A percentile compares a stretch with the other conserved stretches of the same genome.
Evolutionary conservation across 2,329 filamentous ascomycete genomes (phyloP).

Genomic region (Exophiala aquamarina): DNA sequence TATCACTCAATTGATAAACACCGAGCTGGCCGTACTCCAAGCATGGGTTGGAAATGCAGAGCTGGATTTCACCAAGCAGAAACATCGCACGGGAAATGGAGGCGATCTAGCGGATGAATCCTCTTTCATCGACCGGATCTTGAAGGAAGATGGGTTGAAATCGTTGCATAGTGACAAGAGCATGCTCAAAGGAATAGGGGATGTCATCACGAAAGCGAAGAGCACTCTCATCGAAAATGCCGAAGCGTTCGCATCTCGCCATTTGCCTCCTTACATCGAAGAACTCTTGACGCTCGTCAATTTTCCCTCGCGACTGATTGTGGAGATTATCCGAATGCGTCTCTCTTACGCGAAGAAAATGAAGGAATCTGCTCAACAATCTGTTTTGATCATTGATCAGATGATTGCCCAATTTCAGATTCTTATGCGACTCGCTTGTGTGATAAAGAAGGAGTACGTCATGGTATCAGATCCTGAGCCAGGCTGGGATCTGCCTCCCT

Average conservation of each 20-base stretch:
- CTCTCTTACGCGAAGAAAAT: constrained; percentile 91
- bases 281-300: constrained; percentile 95
- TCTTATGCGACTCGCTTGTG: constrained; percentile 83
- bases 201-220: constrained; percentile 91
- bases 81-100: constrained; percentile 65
- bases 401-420: constrained; percentile 98
- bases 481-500: constrained; percentile 93
- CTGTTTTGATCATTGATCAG: constrained; percentile 91
- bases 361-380: constrained; percentile 91
- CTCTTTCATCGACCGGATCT: constrained; percentile 87
- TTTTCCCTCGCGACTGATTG: constrained; percentile 91
- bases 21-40: constrained; percentile 84
- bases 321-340: constrained; percentile 92
- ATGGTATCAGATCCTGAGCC: constrained; percentile 80
- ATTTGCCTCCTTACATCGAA: constrained; percentile 94
- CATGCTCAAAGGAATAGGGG: constrained; percentile 79
- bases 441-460: constrained; percentile 87
- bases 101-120: constrained; percentile 83
- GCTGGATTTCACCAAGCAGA: constrained; percentile 80
- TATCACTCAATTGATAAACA: constrained; percentile 93
- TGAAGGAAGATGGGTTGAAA: constrained; percentile 93
- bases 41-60: constrained; percentile 97
- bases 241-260: constrained; percentile 78
- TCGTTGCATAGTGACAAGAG: constrained; percentile 81
- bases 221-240: constrained; percentile 85